Conservation (phyloP, 805 yeast genomes). For the Grigorovia yakushimaensis region DNA sequence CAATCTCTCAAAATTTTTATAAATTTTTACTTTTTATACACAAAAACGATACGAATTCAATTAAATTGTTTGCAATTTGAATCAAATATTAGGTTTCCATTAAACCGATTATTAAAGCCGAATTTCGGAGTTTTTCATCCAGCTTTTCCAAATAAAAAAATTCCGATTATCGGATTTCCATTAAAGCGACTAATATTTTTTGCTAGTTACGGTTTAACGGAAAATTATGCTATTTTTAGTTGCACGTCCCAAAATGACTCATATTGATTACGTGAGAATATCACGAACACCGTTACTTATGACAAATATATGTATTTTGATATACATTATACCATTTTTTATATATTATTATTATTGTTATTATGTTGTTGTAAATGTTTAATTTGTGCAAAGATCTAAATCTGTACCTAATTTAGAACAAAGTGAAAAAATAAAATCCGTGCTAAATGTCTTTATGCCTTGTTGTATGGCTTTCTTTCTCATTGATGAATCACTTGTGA, state of each 20-base stretch:
- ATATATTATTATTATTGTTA: background rate
- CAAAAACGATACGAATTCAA: no score
- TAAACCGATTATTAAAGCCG: background rate
- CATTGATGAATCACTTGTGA: slow-evolving; percentile 71
- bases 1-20: background rate
- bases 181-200: background rate
- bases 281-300: background rate
- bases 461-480: slow-evolving; percentile 42
- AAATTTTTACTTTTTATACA: background rate
- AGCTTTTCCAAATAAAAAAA: no score
- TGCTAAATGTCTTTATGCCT: slow-evolving; percentile 25
- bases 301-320: no score
- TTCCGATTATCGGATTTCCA: background rate
- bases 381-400: slow-evolving; percentile 8
- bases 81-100: background rate
- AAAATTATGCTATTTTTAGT: no score
- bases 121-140: background rate
- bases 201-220: background rate
- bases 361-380: background rate
- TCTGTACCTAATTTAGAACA: slow-evolving; percentile 16
- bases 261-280: background rate
- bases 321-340: no score
- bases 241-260: no score
- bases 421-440: slow-evolving; percentile 27
- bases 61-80: background rate